Evolutionary conservation across 2,329 filamentous ascomycete genomes (phyloP), one percentile per base, ranked within the genome.

Genomic region (Claviceps digitariae): DNA sequence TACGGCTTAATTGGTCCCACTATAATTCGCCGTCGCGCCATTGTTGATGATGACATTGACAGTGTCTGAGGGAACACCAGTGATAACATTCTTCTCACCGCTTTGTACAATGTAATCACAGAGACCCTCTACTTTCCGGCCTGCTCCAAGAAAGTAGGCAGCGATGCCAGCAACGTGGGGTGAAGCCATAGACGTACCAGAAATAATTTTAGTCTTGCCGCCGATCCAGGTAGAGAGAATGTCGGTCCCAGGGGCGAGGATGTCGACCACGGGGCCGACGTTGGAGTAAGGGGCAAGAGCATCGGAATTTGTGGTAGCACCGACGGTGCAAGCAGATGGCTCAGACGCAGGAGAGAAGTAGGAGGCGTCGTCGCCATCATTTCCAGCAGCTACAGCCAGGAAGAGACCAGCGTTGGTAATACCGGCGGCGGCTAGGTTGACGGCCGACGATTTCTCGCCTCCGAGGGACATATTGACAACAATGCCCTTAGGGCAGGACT

Each of bases 401-500:
- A 77, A 75, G 55, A 78, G 63, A 40, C 75, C 76, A 2, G 65
- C 62, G 20, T 55, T 54, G 57, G 74, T 66, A 43, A 76, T 67
- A 45, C 61, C 63, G 25, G 65, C 65, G 29, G 76, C 74, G 17
- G 74, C 76, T 38, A 59, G 60, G 69, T 79, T 80, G 57, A 78
- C 61, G 36, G 74, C 62, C 0, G 64, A 47, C 5, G 73, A 75
- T 57, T 60, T 64, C 54, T 57, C 48, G n/a, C 76, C 76, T 45
- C 77, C 76, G 12, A 81, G 71, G 9, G 74, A 77, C 75, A 80
- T 77, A 67, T 74, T 78, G 59, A 73, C 72, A 40, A 79, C 72
- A 46, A 70, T 63, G 44, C 73, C 72, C 51, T 64, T 68, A 59
- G 67, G 64, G 66, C 72, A 73, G 57, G 52, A 61, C 54, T 67